Evolutionary conservation across 306 rosid species (phyloP).

Genomic region (Hippophae tibetana): DNA sequence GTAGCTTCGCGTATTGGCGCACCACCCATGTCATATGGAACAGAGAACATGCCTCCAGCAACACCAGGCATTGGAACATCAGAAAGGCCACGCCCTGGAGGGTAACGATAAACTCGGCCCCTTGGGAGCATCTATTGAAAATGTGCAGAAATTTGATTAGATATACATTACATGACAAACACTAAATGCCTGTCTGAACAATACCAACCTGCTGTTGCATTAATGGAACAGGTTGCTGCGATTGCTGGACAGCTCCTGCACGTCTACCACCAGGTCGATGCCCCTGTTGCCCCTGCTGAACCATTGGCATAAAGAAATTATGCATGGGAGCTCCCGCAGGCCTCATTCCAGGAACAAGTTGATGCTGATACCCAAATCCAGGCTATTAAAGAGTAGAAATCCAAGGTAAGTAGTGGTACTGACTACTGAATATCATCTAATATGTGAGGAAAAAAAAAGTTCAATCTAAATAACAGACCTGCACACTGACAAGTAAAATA

Average conservation of each 20-base stretch:
- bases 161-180: background rate
- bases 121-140: conserved; percentile 74
- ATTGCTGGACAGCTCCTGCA: conserved; percentile 65
- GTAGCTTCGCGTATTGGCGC: conserved; percentile 76
- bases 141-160: conserved; percentile 2
- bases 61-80: conserved; percentile 91
- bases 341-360: conserved; percentile 97
- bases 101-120: conserved; percentile 88
- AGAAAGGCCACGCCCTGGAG: conserved; percentile 76
- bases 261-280: conserved; percentile 98
- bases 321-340: conserved; percentile 97
- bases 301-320: conserved; percentile 93
- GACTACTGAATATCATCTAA: background rate
- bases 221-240: conserved; percentile 77
- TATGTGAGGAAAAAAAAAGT: background rate
- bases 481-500: background rate
- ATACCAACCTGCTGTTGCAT: conserved; percentile 83
- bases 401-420: conserved; percentile 3
- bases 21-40: conserved; percentile 81
- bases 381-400: conserved; percentile 37
- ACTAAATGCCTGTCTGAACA: background rate
- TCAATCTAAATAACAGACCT: background rate
- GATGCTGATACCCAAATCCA: conserved; percentile 98
- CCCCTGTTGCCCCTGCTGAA: conserved; percentile 92
- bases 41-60: conserved; percentile 92